Base-by-base conservation (phyloP, 306 rosid genomes). In the Vigna angularis region DNA sequence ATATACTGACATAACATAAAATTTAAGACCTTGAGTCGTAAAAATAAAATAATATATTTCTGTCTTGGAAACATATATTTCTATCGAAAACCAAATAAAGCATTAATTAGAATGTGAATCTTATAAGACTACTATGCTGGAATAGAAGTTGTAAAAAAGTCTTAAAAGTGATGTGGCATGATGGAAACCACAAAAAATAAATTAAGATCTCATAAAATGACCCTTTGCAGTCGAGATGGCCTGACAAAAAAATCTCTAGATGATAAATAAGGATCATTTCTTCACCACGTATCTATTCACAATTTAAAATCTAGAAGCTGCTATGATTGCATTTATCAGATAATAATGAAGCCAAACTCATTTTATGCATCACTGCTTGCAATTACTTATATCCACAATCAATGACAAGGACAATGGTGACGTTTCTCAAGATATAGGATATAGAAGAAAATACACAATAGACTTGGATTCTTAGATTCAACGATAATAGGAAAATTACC, bases 401-500 rank as follows among this genome's bases (percentile, higher is more conserved):
- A 66, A 26, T 26, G 28, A 80, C 73, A 72, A 22, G 17, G 57
- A 16, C 24, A 24, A 56, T 65, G 42, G 24, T 61, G 75, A 66
- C 53, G 58, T 59, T 56, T 55, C 52, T 57, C 62, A 77, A 56
- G 56, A 38, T 58, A 9, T 65, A 48, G 52, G 66, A 8, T 38
- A 51, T 42, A 44, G 7, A 62, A 70, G 69, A 64, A 76, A 62
- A 38, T 47, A 42, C 73, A 51, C 47, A 42, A 42, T 51, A 38
- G 53, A 32, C n/a, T 62, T 51, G 2, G 4, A 44, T 47, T 24
- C 28, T 63, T 79, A 14, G 1, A 56, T 20, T 30, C 69, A 80
- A 45, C 52, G 28, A 48, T 18, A 65, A 34, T 47, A 32, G 1
- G 48, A 83, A 81, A 56, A 70, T 71, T 66, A 92, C 98, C 98